phyloP scores from a whole-genome alignment of 768 basidiomycete genomes.

The Tylopilus subfusipes region DNA sequence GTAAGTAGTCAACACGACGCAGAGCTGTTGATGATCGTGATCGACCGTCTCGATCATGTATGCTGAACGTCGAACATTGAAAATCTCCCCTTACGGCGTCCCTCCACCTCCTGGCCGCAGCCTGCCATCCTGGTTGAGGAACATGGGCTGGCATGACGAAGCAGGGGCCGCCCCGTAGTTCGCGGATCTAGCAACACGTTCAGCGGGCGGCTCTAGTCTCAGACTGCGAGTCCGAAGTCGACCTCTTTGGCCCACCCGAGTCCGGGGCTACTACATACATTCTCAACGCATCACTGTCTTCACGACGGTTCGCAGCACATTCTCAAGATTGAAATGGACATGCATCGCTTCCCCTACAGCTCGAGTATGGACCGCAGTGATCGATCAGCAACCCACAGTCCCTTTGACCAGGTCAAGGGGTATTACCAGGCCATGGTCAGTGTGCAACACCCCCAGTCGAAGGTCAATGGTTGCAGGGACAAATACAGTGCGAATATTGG shows the following conservation, averaged over 20 bases:
- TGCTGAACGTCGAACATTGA: neutral
- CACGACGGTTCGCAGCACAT: neutral
- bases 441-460: neutral
- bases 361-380: neutral
- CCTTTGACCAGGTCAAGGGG: constrained; percentile 4
- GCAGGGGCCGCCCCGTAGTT: neutral
- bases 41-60: constrained; percentile 7
- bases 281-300: neutral
- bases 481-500: constrained; percentile 14
- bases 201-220: neutral
- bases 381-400: constrained; percentile 3
- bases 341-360: neutral
- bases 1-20: neutral
- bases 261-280: neutral
- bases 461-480: neutral
- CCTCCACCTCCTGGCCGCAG: neutral
- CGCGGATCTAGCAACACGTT: neutral
- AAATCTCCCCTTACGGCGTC: too few species aligned
- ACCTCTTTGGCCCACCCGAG: neutral
- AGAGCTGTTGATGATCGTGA: neutral
- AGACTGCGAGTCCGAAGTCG: neutral
- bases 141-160: neutral
- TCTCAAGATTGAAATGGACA: neutral
- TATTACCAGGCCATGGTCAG: neutral
- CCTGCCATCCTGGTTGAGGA: neutral